Percentiles rank a stretch among this genome's conserved stretches.
Evolutionary conservation across 306 rosid genomes (phyloP).

Genomic region (Gillenia trifoliata): DNA sequence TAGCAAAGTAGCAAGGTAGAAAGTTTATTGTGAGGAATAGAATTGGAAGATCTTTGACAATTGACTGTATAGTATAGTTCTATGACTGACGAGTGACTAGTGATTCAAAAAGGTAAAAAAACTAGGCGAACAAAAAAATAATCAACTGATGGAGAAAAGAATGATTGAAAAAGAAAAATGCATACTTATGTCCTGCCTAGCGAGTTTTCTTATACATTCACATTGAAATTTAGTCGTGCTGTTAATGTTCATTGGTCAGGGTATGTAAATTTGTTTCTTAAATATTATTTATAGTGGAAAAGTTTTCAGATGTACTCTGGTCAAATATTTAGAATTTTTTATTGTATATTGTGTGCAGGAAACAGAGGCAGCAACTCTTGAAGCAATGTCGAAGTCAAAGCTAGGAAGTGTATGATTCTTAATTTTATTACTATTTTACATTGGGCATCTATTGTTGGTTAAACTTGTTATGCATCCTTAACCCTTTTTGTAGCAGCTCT

Average conservation of each 20-base stretch:
- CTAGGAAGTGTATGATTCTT: conserved; percentile 64
- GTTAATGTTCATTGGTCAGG: not conserved
- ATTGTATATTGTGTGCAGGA: conserved; percentile 50
- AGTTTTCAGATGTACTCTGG: not conserved
- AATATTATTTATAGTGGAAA: not conserved
- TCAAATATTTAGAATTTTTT: conserved; percentile 3
- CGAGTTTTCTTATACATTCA: not conserved
- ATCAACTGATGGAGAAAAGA: not conserved
- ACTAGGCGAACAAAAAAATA: not conserved
- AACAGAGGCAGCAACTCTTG: conserved; percentile 88
- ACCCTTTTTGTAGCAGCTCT: not conserved
- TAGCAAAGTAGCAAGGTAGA: not conserved
- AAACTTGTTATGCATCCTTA: not conserved
- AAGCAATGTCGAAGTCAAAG: conserved; percentile 90
- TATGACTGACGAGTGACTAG: not conserved
- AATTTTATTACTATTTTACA: conserved; percentile 15
- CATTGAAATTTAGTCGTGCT: not conserved
- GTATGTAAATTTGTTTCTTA: not conserved
- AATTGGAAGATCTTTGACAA: not conserved
- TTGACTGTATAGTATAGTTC: not conserved
- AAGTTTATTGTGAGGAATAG: not conserved
- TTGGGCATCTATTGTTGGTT: not conserved
- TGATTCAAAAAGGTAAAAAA: not conserved
- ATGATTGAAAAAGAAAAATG: not conserved
- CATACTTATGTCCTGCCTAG: not conserved